Evolutionary conservation across 345 rosid species (phyloP).

Genomic region (Dipteronia dyeriana): DNA sequence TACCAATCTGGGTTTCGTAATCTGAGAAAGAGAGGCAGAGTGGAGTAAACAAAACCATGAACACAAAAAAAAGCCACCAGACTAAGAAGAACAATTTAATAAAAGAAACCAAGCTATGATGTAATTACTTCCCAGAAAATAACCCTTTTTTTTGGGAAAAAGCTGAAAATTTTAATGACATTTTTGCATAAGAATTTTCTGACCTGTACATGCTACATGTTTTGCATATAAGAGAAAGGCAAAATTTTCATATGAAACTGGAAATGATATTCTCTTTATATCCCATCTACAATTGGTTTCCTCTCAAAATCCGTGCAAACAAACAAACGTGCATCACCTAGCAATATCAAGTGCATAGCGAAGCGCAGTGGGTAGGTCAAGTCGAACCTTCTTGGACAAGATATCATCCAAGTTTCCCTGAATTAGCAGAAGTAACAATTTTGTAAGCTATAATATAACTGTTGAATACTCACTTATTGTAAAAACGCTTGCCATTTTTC

Average conservation of each 20-base stretch:
- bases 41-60: too few relatives aligned
- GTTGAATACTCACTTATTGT: not conserved
- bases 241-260: not conserved
- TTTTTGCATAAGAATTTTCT: not conserved
- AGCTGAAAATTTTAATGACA: not conserved
- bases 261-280: not conserved
- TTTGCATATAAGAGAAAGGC: not conserved
- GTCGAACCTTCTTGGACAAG: slow-evolving; percentile 33
- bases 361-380: slow-evolving; percentile 47
- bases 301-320: not conserved
- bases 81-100: too few relatives aligned
- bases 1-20: too few relatives aligned
- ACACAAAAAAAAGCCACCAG: too few relatives aligned
- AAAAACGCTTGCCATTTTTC: not conserved
- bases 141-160: too few relatives aligned
- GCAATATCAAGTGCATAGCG: slow-evolving; percentile 66
- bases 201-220: not conserved
- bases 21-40: too few relatives aligned
- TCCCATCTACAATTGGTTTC: not conserved
- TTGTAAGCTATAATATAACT: not conserved
- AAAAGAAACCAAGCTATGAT: too few relatives aligned
- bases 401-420: slow-evolving; percentile 50
- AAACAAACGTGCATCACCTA: slow-evolving; percentile 26
- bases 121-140: too few relatives aligned
- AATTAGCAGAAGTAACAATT: not conserved